Percentiles rank a stretch among this genome's conserved stretches.
Evolutionary conservation across 345 rosid species (phyloP).

Genomic region (Xanthoceras sorbifolium): DNA sequence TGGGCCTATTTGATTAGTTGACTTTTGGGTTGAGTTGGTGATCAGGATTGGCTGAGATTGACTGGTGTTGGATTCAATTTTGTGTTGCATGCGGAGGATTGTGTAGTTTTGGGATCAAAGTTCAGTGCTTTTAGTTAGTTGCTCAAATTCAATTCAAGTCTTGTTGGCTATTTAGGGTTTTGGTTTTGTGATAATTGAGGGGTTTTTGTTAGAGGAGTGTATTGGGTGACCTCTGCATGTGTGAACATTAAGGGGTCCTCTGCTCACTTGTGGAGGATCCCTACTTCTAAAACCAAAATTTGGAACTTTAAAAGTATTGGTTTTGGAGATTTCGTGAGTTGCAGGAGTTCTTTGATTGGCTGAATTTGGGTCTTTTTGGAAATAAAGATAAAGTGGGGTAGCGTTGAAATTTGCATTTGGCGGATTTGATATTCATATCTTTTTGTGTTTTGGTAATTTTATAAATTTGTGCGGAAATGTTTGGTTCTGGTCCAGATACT

Average conservation of each 20-base stretch:
- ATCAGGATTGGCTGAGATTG: constrained; percentile 28
- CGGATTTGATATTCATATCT: constrained; percentile 24
- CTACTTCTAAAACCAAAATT: constrained; percentile 27
- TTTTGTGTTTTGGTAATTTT: constrained; percentile 25
- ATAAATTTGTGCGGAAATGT: constrained; percentile 53
- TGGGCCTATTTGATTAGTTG: constrained; percentile 39
- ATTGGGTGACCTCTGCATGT: constrained; percentile 48
- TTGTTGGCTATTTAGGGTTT: constrained; percentile 40
- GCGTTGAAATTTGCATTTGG: constrained; percentile 25
- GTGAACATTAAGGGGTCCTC: constrained; percentile 60
- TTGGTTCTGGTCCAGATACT: constrained; percentile 52
- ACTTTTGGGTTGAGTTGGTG: constrained; percentile 35
- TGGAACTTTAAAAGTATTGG: background rate
- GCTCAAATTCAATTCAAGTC: constrained; percentile 28
- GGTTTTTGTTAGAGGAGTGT: constrained; percentile 24
- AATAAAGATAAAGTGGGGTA: constrained; percentile 16
- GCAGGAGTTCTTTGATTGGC: constrained; percentile 16
- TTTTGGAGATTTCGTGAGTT: constrained; percentile 22
- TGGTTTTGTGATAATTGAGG: constrained; percentile 15
- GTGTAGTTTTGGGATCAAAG: constrained; percentile 27
- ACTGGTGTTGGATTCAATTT: constrained; percentile 22
- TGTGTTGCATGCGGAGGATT: constrained; percentile 36
- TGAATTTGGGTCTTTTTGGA: constrained; percentile 20
- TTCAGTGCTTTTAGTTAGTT: constrained; percentile 19
- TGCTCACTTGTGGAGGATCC: constrained; percentile 62